phyloP scores from a whole-genome alignment of 2,329 filamentous ascomycete genomes.

The Helminthosporium solani region DNA sequence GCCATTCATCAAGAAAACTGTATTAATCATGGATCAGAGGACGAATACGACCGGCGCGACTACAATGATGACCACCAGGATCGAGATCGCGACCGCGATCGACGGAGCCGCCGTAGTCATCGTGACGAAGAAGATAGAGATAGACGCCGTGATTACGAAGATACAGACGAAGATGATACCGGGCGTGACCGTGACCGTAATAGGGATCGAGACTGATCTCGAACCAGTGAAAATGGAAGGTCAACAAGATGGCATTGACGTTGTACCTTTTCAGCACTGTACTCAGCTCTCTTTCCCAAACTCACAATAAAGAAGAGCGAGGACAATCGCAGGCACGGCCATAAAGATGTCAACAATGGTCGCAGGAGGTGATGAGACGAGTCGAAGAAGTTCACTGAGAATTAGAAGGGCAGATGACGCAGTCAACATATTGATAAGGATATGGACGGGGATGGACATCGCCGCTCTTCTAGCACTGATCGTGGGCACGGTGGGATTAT shows the following conservation, averaged over 20 bases:
- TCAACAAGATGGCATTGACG: slow-evolving; percentile 17
- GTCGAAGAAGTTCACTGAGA: neutral
- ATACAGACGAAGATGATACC: slow-evolving; percentile 26
- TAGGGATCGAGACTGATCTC: slow-evolving; percentile 22
- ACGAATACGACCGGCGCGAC: slow-evolving; percentile 34
- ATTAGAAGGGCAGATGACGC: neutral
- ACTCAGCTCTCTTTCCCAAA: neutral
- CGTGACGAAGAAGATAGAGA: slow-evolving; percentile 35
- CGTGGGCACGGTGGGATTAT: too few relatives aligned
- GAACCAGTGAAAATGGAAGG: slow-evolving; percentile 33
- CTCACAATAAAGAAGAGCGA: neutral
- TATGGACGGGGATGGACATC: neutral
- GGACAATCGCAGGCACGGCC: neutral
- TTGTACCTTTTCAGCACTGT: neutral
- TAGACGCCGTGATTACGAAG: slow-evolving; percentile 28
- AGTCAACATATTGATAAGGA: neutral
- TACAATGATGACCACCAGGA: slow-evolving; percentile 36
- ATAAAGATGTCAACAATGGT: neutral
- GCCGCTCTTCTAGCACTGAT: neutral
- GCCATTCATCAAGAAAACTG: neutral
- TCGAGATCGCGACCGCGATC: slow-evolving; percentile 28
- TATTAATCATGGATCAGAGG: slow-evolving; percentile 26
- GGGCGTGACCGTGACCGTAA: slow-evolving; percentile 25
- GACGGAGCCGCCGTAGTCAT: slow-evolving; percentile 27
- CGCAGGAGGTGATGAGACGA: neutral